Evolutionary conservation across 495 filamentous ascomycete genomes (phyloP).

Genomic region (Neurospora hispaniola): DNA sequence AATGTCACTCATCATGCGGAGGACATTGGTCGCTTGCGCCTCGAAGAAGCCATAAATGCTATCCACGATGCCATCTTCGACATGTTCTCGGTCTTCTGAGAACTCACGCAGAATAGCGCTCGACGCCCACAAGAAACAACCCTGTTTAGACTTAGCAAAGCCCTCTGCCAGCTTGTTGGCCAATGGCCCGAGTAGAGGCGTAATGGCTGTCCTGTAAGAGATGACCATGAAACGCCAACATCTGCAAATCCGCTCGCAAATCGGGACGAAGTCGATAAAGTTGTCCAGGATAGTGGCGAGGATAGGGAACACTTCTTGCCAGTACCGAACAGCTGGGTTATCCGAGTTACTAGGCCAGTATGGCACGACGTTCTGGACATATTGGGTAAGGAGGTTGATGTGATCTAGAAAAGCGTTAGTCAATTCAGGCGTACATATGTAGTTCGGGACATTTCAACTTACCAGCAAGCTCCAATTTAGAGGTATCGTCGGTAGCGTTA

Average conservation of each 20-base stretch:
- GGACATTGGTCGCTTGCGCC: constrained; percentile 76
- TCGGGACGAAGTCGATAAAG: constrained; percentile 73
- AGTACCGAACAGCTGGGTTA: constrained; percentile 93
- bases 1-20: constrained; percentile 78
- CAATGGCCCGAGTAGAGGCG: constrained; percentile 70
- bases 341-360: constrained; percentile 59
- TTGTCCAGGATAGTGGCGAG: constrained; percentile 73
- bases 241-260: constrained; percentile 85
- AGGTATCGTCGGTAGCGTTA: constrained; percentile 65
- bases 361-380: constrained; percentile 69
- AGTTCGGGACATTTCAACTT: constrained; percentile 19
- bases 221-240: constrained; percentile 96
- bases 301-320: constrained; percentile 82
- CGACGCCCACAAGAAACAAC: constrained; percentile 96
- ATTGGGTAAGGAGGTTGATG: constrained; percentile 82
- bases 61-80: constrained; percentile 72
- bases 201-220: constrained; percentile 82
- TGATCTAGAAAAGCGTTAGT: constrained; percentile 49
- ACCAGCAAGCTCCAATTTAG: constrained; percentile 76
- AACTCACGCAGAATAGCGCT: constrained; percentile 93
- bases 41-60: constrained; percentile 92
- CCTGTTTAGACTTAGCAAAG: constrained; percentile 78
- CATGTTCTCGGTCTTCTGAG: constrained; percentile 72
- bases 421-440: constrained; percentile 1
- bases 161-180: constrained; percentile 78